Percentiles rank a stretch among this genome's conserved stretches.
phyloP scores from a whole-genome alignment of 129 eudicot species.

The Gnaphalium uliginosum region DNA sequence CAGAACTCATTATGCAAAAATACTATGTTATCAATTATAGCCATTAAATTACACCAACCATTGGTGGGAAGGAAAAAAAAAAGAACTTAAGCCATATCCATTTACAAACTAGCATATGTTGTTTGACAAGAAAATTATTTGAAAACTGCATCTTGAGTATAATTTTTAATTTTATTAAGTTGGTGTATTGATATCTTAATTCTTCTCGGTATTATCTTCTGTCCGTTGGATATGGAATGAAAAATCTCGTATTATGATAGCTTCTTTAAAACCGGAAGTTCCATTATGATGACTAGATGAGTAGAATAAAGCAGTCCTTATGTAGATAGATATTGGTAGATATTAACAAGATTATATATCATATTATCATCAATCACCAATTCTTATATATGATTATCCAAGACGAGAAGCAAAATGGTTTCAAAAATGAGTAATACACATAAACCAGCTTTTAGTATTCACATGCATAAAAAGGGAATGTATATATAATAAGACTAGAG shows the following conservation, averaged over 20 bases:
- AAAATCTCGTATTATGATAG: neutral
- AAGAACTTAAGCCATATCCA: neutral
- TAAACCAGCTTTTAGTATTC: slow-evolving; percentile 23
- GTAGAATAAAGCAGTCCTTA: neutral
- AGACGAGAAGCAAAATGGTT: slow-evolving; percentile 22
- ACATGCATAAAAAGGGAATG: slow-evolving; percentile 16
- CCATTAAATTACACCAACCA: neutral
- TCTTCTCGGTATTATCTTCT: neutral
- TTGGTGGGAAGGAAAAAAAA: neutral
- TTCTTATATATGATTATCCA: slow-evolving; percentile 16
- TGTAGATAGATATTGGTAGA: neutral
- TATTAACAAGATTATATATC: neutral
- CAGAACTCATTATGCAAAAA: neutral
- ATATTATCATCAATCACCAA: neutral
- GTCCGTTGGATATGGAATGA: neutral
- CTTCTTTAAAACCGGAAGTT: neutral
- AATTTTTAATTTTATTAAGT: no score
- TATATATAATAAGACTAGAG: slow-evolving; percentile 16
- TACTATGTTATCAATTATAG: neutral
- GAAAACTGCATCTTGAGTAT: no score
- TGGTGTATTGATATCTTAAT: neutral
- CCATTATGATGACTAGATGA: neutral
- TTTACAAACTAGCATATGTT: neutral
- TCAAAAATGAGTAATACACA: slow-evolving; percentile 22
- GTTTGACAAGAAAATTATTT: neutral